Base-by-base conservation (phyloP, 805 yeast genomes). In the Candida tammaniensis region DNA sequence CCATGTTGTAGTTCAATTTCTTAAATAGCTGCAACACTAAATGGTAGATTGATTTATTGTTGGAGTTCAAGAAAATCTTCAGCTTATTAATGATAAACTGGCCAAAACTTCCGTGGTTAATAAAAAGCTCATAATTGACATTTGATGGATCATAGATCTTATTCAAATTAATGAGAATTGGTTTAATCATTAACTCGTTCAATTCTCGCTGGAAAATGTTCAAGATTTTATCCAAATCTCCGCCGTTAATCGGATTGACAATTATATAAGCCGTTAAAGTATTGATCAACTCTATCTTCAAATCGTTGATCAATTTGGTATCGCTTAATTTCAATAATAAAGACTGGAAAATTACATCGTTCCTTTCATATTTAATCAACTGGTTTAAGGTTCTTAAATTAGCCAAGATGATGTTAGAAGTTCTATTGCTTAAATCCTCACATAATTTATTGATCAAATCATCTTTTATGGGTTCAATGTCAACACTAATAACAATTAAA, bases 201-300 rank as follows among this genome's bases (percentile, higher is more conserved):
- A 39, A 30, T 12, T 39, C 32, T 6, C 15, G 30, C 17, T 36
- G 34, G 21, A 31, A 39, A 14, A 42, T 18, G 2, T 13, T 20
- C 7, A 32, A 14, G 7, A 42, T 29, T 22, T 29, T 11, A 3
- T 16, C 12, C 17, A 36, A 16, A 10, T 31, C 29, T 10, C 17
- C 27, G 5, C 17, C 25, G 18, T n/a, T 21, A 3, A 42, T 17
- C 13, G 4, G 11, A 17, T 34, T 43, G 17, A 32, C 31, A 10
- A 21, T 19, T 4, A 33, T 24, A 21, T 39, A 43, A 10, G 15
- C 21, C 11, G 40, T 43, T 19, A 43, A 27, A 9, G 39, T 16
- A 20, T 38, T 30, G 27, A 43, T 24, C 10, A 43, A 24, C 23
- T 43, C 45, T 10, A 36, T 31, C 25, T 40, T 40, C 24, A 43